Percentiles rank a stretch among this genome's conserved stretches.
These are phyloP conservation scores for Davidsoniella eucalypti DNA, from an alignment of 2,329 filamentous ascomycete genomes.

Conservation along the genomic window DNA sequence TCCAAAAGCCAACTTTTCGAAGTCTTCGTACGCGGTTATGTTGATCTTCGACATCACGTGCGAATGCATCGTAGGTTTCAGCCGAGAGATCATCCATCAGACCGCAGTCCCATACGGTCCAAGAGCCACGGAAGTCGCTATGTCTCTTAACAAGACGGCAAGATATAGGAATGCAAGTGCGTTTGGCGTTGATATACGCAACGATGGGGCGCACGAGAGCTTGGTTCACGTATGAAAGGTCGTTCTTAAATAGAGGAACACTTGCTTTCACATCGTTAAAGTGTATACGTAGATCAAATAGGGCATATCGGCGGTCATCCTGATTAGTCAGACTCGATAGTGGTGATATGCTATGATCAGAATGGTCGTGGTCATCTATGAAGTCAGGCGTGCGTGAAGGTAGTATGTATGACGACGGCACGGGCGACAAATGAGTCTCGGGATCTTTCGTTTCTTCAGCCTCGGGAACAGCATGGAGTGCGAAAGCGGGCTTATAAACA, in stretches of 20 bases:
- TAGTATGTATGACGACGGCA: constrained; percentile 10
- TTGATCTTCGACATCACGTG: constrained; percentile 75
- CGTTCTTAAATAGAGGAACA: constrained; percentile 79
- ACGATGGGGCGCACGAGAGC: constrained; percentile 90
- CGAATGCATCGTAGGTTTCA: constrained; percentile 91
- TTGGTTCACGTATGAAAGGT: constrained; percentile 91
- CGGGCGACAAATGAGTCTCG: constrained; percentile 7
- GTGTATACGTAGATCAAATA: constrained; percentile 90
- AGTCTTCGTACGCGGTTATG: constrained; percentile 72
- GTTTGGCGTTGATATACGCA: constrained; percentile 91
- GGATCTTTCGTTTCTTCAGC: not conserved
- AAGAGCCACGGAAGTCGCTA: constrained; percentile 83
- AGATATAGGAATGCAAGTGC: constrained; percentile 87
- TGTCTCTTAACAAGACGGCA: constrained; percentile 85
- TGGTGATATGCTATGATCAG: constrained; percentile 4
- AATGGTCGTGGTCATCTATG: constrained; percentile 12
- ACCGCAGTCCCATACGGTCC: constrained; percentile 87
- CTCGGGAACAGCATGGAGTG: constrained; percentile 4
- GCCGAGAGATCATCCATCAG: constrained; percentile 86
- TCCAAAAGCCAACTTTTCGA: constrained; percentile 95
- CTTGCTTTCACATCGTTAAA: constrained; percentile 88
- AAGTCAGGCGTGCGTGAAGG: constrained; percentile 7
- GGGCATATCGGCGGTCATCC: constrained; percentile 61
- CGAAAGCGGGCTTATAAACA: constrained; percentile 12
- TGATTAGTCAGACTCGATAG: constrained; percentile 16